These are phyloP conservation scores for Cryptococcus jaspeensis DNA, from an alignment of 1,284 basidiomycete species.

Conservation along the genomic window DNA sequence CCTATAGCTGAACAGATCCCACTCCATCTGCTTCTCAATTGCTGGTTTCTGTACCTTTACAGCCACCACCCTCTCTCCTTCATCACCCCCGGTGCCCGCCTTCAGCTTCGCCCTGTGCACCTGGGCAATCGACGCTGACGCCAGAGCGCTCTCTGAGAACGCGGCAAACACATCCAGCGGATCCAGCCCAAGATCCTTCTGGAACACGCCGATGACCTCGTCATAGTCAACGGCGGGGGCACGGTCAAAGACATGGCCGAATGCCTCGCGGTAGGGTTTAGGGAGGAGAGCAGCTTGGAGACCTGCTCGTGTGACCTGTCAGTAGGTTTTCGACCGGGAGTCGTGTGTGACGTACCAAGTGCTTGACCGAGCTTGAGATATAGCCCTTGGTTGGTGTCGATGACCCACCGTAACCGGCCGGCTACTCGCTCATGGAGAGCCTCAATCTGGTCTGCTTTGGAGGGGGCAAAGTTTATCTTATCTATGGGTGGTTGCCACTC, in stretches of 20 bases:
- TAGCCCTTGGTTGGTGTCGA: constrained; percentile 76
- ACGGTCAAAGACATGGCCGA: constrained; percentile 76
- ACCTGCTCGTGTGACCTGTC: constrained; percentile 52
- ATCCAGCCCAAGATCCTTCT: constrained; percentile 64
- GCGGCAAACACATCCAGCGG: constrained; percentile 72
- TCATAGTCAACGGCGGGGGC: constrained; percentile 77
- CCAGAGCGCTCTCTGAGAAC: constrained; percentile 71
- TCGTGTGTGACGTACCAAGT: constrained; percentile 29
- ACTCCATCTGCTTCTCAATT: constrained; percentile 77
- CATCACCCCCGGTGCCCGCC: constrained; percentile 44
- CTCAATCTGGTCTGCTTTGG: constrained; percentile 66
- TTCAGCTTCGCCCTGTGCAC: constrained; percentile 73
- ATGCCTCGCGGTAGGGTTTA: constrained; percentile 74
- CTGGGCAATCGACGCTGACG: constrained; percentile 85
- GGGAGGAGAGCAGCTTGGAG: constrained; percentile 81
- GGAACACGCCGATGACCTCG: constrained; percentile 62
- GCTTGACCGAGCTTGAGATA: constrained; percentile 82
- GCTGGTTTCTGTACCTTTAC: constrained; percentile 91
- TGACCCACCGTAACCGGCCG: constrained; percentile 68
- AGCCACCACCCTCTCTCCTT: constrained; percentile 59
- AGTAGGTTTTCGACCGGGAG: background rate
- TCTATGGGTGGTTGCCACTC: constrained; percentile 44
- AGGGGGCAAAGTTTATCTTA: constrained; percentile 75
- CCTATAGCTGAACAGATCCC: constrained; percentile 62
- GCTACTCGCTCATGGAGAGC: constrained; percentile 78